Conservation (phyloP, 371 early-diverging fungal species). For the Coemansia sp. region DNA sequence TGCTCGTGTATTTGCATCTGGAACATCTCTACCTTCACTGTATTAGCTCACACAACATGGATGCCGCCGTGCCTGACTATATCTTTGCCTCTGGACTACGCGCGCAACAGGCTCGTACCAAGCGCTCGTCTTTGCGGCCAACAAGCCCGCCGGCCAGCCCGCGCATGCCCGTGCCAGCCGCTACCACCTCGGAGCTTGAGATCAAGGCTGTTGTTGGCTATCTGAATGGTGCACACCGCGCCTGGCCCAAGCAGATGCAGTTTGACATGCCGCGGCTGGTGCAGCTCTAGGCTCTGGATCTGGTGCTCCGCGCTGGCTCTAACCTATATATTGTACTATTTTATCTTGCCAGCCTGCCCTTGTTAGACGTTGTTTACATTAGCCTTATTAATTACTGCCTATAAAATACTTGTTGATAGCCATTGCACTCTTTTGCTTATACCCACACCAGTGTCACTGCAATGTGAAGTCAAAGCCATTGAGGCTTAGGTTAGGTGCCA, state of each 20-base stretch:
- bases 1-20: not conserved
- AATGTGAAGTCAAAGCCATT: too few species aligned
- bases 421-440: not conserved
- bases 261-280: constrained; percentile 45
- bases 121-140: constrained; percentile 16
- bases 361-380: not conserved
- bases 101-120: constrained; percentile 46
- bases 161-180: constrained; percentile 9
- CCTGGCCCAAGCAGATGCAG: constrained; percentile 47
- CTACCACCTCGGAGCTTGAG: constrained; percentile 14
- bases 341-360: not conserved
- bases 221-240: constrained; percentile 32
- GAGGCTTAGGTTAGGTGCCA: too few species aligned
- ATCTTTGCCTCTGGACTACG: constrained; percentile 42
- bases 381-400: too few species aligned
- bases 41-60: constrained; percentile 15
- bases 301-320: not conserved
- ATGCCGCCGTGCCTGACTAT: constrained; percentile 38
- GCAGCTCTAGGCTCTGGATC: constrained; percentile 17
- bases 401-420: not conserved
- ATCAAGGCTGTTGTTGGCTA: constrained; percentile 42
- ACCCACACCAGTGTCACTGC: too few species aligned
- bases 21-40: not conserved
- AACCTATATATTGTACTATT: constrained; percentile 1
- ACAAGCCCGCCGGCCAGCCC: constrained; percentile 27